Base-by-base conservation (phyloP, 208 protist genomes). In the Trypanosoma grayi region DNA sequence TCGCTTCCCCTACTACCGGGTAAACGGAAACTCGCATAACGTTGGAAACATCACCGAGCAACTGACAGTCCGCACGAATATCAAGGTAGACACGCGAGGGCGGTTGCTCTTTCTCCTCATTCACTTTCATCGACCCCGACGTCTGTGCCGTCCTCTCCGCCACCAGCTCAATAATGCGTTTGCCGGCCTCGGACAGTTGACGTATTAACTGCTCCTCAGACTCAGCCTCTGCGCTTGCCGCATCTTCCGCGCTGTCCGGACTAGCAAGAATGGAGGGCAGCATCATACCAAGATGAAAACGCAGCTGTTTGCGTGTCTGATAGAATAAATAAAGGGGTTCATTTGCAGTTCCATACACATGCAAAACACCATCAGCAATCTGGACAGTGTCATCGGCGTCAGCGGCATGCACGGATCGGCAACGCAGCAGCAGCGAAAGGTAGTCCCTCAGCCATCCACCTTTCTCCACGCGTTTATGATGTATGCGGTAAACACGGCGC, bases 261-360 rank as follows among this genome's bases (percentile, higher is more conserved):
- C 34, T 22, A 14, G 31, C 16, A 10, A 60, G 24, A 27, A 72
- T 31, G 31, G 36, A 60, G 24, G 66, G 57, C 24, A 37, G 65
- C 30, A 51, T 3, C 5, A 22, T 28, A 33, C 67, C 64, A n/a
- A 80, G 58, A 18, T 43, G 63, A 52, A 87, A 82, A 24, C 77
- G 77, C 13, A 82, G 68, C 47, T 79, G 70, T 7, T 56, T 48
- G 27, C 74, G 74, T 25, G 73, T 70, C 30, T 59, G 73, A 62
- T 87, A 84, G 39, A 68, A 75, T 8, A 77, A 45, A 56, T 77
- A 81, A 18, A 84, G 61, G 14, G 73, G 62, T 43, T 81, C 71
- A 7, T 57, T 50, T 1, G 71, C 53, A 3, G 72, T 46, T 27
- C 74, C 81, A 27, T 81, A 66, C 37, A 84, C 54, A 45, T 50